phyloP scores from a whole-genome alignment of 495 filamentous ascomycete genomes.

The Daldinia decipiens region DNA sequence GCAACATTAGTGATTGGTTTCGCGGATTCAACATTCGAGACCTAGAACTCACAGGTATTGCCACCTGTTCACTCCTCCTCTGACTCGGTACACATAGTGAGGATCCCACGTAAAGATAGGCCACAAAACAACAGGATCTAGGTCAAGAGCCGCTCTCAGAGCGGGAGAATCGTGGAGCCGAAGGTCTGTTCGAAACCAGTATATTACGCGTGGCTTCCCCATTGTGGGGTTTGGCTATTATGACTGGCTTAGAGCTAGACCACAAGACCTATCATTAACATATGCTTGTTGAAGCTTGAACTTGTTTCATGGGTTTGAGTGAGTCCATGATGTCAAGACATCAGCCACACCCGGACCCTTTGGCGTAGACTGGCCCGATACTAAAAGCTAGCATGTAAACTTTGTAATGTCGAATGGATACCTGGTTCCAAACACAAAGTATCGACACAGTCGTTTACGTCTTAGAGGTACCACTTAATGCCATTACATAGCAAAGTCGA shows the following conservation, averaged over 20 bases:
- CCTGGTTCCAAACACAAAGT: neutral
- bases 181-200: constrained; percentile 79
- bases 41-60: constrained; percentile 62
- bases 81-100: constrained; percentile 74
- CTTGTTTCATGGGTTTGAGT: constrained; percentile 24
- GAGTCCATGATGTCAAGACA: constrained; percentile 50
- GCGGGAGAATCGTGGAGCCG: constrained; percentile 78
- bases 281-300: neutral
- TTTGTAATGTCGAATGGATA: neutral
- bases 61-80: constrained; percentile 73
- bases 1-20: constrained; percentile 18
- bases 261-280: neutral
- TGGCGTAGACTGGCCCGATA: constrained; percentile 2
- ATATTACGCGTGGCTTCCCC: constrained; percentile 68
- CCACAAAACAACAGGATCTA: constrained; percentile 70
- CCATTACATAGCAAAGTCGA: neutral
- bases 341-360: constrained; percentile 37
- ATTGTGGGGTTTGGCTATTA: constrained; percentile 23
- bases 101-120: constrained; percentile 78
- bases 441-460: neutral
- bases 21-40: neutral
- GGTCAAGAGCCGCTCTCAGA: constrained; percentile 68
- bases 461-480: neutral
- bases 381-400: constrained; percentile 14
- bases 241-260: neutral